Conservation (phyloP, 2,329 filamentous ascomycete species). For the Triangularia verruculosa region DNA sequence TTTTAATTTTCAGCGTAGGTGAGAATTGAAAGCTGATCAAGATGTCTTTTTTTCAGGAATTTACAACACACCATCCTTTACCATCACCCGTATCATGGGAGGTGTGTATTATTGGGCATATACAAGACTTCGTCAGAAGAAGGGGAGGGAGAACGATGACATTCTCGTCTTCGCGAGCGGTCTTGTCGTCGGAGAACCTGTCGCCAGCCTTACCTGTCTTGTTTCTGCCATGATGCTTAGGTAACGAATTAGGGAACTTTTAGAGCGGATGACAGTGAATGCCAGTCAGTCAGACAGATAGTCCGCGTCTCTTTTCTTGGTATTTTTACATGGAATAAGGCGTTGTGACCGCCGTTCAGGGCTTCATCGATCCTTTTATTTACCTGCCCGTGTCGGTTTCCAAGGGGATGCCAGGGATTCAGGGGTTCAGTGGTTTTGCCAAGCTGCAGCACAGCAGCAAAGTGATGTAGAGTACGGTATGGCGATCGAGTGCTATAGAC, state of each 20-base stretch:
- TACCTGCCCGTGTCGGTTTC: neutral
- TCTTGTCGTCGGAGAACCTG: neutral
- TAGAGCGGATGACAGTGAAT: neutral
- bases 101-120: neutral
- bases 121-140: neutral
- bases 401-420: neutral
- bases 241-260: neutral
- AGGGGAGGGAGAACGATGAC: neutral
- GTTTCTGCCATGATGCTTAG: neutral
- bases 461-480: too few species aligned
- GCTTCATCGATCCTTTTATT: too few species aligned
- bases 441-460: too few species aligned
- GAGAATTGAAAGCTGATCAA: too few species aligned
- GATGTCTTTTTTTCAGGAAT: neutral
- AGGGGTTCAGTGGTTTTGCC: neutral
- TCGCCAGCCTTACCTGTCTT: neutral
- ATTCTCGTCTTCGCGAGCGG: neutral
- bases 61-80: neutral
- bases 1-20: too few species aligned
- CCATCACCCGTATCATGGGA: neutral
- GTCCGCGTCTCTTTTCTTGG: neutral
- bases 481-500: neutral
- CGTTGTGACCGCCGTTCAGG: neutral
- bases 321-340: neutral
- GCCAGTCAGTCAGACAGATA: too few species aligned